Evolutionary conservation across 352 stramenopile genomes (phyloP).

Genomic region (Bremia lactucae): DNA sequence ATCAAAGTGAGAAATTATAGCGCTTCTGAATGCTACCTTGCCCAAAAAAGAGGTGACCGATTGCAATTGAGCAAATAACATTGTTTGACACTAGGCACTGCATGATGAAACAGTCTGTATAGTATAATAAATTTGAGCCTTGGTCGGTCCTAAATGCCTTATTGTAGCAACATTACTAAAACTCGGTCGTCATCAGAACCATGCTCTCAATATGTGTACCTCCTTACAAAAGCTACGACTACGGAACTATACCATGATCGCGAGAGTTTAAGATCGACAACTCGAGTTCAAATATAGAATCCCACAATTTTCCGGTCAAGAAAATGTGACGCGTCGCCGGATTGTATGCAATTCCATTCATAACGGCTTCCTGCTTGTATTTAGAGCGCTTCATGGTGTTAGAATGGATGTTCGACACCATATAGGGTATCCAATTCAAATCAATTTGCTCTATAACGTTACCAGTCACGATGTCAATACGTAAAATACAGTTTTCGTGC

Average conservation of each 20-base stretch:
- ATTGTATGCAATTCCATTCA: constrained; percentile 85
- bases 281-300: constrained; percentile 76
- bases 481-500: constrained; percentile 64
- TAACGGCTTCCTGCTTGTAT: constrained; percentile 55
- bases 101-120: too few species aligned
- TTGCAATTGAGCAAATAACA: too few species aligned
- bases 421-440: constrained; percentile 44
- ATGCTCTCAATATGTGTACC: too few species aligned
- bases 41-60: too few species aligned
- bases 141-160: too few species aligned
- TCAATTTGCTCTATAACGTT: constrained; percentile 62
- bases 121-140: too few species aligned
- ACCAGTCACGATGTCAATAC: constrained; percentile 63
- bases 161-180: too few species aligned
- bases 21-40: too few species aligned
- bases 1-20: too few species aligned
- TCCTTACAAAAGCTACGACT: too few species aligned
- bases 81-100: too few species aligned
- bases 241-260: constrained; percentile 4
- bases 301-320: constrained; percentile 76
- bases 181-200: too few species aligned
- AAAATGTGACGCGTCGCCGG: constrained; percentile 47
- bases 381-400: constrained; percentile 30
- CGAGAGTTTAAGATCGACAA: constrained; percentile 38
- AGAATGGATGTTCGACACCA: constrained; percentile 47